A percentile compares a stretch with the other conserved stretches of the same genome.
Conservation (phyloP, 1,284 basidiomycete genomes). For the Porogramme epimiltina region DNA sequence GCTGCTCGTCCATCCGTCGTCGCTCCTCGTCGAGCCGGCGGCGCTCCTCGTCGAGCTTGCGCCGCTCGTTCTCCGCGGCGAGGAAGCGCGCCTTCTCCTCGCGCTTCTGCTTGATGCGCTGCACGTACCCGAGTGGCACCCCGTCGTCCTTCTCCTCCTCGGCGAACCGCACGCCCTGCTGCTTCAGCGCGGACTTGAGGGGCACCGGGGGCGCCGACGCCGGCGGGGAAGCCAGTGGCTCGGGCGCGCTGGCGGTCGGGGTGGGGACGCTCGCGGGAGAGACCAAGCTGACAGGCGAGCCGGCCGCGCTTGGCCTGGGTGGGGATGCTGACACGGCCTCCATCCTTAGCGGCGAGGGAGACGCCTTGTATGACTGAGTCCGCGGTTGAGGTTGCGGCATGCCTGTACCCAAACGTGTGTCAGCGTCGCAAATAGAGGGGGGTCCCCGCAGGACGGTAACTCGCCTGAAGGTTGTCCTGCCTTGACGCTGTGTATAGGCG, state of each 20-base stretch:
- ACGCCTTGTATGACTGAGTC: constrained; percentile 39
- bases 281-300: constrained; percentile 6
- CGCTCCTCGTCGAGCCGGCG: constrained; percentile 48
- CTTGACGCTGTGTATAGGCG: too few species aligned
- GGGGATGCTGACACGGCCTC: constrained; percentile 29
- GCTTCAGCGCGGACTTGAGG: constrained; percentile 38
- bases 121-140: constrained; percentile 66
- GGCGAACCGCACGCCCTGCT: constrained; percentile 69
- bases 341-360: constrained; percentile 58
- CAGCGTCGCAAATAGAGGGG: constrained; percentile 4
- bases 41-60: constrained; percentile 53
- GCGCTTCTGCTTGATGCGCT: constrained; percentile 68
- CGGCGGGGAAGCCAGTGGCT: constrained; percentile 17
- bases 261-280: constrained; percentile 10
- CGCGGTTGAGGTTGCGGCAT: constrained; percentile 17
- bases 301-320: constrained; percentile 4
- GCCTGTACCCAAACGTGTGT: background rate
- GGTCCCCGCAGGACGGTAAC: too few species aligned
- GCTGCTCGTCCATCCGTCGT: constrained; percentile 47
- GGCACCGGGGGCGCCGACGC: constrained; percentile 6
- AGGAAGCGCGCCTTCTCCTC: constrained; percentile 73
- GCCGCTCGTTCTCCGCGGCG: constrained; percentile 55
- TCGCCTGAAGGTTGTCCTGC: too few species aligned
- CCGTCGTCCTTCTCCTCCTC: constrained; percentile 65
- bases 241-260: constrained; percentile 3